Evolutionary conservation across 306 rosid species (phyloP).

Genomic region (Casuarina equisetifolia): DNA sequence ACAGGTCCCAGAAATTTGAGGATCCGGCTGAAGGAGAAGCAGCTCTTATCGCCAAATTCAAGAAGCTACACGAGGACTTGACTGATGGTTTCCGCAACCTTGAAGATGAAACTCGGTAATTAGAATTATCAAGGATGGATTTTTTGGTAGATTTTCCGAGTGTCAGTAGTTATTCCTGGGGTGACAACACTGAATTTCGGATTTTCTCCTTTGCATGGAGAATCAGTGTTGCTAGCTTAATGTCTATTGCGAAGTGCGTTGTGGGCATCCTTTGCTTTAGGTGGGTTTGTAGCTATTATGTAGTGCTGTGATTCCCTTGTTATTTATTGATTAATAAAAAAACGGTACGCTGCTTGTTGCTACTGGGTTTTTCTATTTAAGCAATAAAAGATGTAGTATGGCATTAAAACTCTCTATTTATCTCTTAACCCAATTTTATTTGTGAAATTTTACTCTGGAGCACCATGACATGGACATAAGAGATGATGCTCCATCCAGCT

Average conservation of each 20-base stretch:
- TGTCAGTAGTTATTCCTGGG: conserved; percentile 30
- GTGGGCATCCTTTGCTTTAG: conserved; percentile 42
- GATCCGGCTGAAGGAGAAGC: conserved; percentile 98
- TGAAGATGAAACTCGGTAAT: conserved; percentile 93
- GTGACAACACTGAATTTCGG: conserved; percentile 25
- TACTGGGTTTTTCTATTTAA: conserved; percentile 32
- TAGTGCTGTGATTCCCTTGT: conserved; percentile 28
- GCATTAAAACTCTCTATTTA: conserved; percentile 20
- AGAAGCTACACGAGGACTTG: conserved; percentile 80
- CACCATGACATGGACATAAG: too few relatives aligned
- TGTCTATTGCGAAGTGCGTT: conserved; percentile 30
- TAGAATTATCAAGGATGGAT: conserved; percentile 25
- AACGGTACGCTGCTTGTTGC: conserved; percentile 28
- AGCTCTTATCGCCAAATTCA: conserved; percentile 71
- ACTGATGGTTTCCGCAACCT: conserved; percentile 95
- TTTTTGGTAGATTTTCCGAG: conserved; percentile 28
- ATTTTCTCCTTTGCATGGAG: conserved; percentile 29
- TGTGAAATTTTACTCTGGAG: background rate
- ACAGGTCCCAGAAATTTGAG: conserved; percentile 98
- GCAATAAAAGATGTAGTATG: conserved; percentile 44
- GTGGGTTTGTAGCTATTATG: conserved; percentile 32
- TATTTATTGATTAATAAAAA: conserved; percentile 49
- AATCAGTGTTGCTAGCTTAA: conserved; percentile 28
- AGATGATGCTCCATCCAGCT: too few relatives aligned
- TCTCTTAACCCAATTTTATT: too few relatives aligned